Evolutionary conservation across 352 stramenopile species (phyloP), one percentile per base, ranked within the genome.

Genomic region (Thalassiosira ordinaria): DNA sequence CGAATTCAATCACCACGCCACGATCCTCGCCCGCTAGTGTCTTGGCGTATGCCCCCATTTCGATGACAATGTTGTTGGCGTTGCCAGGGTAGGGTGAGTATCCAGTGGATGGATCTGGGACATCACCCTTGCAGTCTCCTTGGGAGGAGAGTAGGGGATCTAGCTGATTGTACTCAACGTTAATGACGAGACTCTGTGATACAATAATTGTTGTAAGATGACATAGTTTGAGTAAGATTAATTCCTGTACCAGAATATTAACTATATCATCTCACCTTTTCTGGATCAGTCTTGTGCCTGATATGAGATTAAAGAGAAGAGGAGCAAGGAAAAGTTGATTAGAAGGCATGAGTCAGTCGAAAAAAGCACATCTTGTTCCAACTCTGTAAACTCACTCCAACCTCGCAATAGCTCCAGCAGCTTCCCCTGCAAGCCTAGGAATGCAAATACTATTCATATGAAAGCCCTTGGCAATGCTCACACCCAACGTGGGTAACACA

Each of bases 131-230:
- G 18, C 91, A 90, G 74, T 97, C 93, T 35, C 95, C 94, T 20
- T 92, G 85, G 14, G 93, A 87, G n/a, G 92, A 84, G 20, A 98
- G 87, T 14, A 98, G 81, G 31, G 94, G 94, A 79, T 97, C 95
- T n/a, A 98, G 87, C 87, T 98, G 96, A 81, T 98, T 98, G 91
- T 98, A 98, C 87, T 98, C 96, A 8, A 98, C 95, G 81, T 98
- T 98, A 60, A 97, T 94, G 13, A 95, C 96, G 57, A 97, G 72
- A 51, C 78, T 89, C 66, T 79, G 31, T 63, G 29, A 51, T 60
- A n/a, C 14, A 52, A 33, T 22, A 11, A n/a, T n/a, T n/a, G n/a
- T n/a, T n/a, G n/a, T n/a, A n/a, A n/a, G n/a, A n/a, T n/a, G n/a
- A n/a, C n/a, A n/a, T n/a, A n/a, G n/a, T n/a, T n/a, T n/a, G n/a